A percentile compares a stretch with the other conserved stretches of the same genome.
phyloP scores from a whole-genome alignment of 208 protist genomes.

The Acanthamoeba castellanii region DNA sequence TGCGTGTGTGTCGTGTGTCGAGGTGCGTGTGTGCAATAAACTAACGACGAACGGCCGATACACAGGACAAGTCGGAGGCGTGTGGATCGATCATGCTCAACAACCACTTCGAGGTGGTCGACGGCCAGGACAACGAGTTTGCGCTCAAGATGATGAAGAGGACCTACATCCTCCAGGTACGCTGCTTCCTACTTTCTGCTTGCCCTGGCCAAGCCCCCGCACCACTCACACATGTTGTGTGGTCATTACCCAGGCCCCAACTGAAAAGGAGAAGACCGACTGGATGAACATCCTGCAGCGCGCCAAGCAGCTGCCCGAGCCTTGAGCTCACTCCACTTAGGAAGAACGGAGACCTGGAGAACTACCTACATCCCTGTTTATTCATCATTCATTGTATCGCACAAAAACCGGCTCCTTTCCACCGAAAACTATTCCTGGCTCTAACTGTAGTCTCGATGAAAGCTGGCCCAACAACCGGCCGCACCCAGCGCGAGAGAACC shows the following conservation, averaged over 20 bases:
- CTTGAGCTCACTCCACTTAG: not conserved
- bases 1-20: not conserved
- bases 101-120: not conserved
- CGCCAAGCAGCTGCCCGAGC: constrained; percentile 2
- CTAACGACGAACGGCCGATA: not conserved
- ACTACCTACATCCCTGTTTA: no score
- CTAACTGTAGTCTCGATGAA: no score
- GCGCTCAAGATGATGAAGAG: constrained; percentile 12
- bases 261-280: constrained; percentile 36
- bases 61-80: constrained; percentile 46
- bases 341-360: no score
- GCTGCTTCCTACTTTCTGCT: no score
- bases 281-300: constrained; percentile 21
- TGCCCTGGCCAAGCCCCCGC: no score
- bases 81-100: constrained; percentile 43
- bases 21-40: not conserved
- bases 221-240: no score
- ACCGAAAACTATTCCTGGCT: no score
- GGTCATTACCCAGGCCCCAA: not conserved
- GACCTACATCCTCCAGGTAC: constrained; percentile 30
- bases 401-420: no score
- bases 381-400: no score
- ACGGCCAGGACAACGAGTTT: constrained; percentile 1
- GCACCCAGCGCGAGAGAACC: no score
- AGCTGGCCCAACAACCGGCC: no score